Base-by-base conservation (phyloP, 1,284 basidiomycete genomes). In the Malassezia globosa region DNA sequence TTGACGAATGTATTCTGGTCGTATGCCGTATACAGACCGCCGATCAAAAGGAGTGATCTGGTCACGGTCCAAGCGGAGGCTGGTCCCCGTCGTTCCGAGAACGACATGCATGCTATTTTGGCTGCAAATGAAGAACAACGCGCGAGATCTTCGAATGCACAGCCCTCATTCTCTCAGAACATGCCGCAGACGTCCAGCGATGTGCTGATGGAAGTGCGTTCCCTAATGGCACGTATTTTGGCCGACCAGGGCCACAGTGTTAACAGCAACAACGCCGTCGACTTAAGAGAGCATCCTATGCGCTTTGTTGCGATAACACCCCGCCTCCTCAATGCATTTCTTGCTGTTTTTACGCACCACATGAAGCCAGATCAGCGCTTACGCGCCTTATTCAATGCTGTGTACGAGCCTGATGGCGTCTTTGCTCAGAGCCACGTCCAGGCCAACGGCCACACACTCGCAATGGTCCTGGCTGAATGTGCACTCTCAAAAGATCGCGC, bases 1-100 rank as follows among this genome's bases (percentile, higher is more conserved):
- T 80, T 96, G 79, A 77, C 79, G 57, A 82, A 86, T 61, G 73
- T 95, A 7, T 88, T 96, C 72, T 83, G 88, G 73, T 78, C 86
- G 1, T 96, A 96, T 73, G 82, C 87, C 0, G 74, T 82, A 1
- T 92, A 86, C 73, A 76, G 75, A 38, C 81, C 85, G 1, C 58
- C 66, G 5, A 44, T 75, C 27, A 19, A 25, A 7, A 22, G 27
- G 22, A 33, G 35, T 5, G 38, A 33, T 18, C 5, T 38, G 19
- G 7, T n/a, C 24, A 13, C 31, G 13, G 25, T 23, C 1, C 6
- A 21, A 14, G 31, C 23, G 5, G 7, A 33, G 8, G 23, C 19
- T 8, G 14, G 33, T 18, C 23, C 27, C 1, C 16, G 22, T 2
- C 7, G 22, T 39, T n/a, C 4, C 10, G 29, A 39, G 16, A 23